phyloP scores from a whole-genome alignment of 1,284 basidiomycete species.

The Vanrija sp. region DNA sequence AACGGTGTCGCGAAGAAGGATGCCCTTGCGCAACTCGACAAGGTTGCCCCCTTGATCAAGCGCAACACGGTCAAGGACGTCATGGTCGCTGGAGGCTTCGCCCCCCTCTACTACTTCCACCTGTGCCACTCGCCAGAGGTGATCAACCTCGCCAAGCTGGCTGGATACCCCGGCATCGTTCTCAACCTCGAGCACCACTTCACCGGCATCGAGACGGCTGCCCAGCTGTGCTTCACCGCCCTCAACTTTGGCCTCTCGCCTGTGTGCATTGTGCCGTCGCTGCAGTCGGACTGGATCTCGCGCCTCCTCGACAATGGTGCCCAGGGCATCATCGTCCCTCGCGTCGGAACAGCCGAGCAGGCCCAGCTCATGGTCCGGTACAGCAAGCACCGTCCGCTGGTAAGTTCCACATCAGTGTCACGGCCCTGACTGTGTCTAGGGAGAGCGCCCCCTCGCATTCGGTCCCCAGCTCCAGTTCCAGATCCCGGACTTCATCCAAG shows the following conservation, averaged over 20 bases:
- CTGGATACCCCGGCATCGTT: slow-evolving; percentile 22
- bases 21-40: no score
- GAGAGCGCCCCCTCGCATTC: not conserved
- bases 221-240: slow-evolving; percentile 13
- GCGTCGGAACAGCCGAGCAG: slow-evolving; percentile 24
- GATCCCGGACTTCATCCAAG: slow-evolving; percentile 4
- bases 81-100: no score
- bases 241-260: slow-evolving; percentile 28
- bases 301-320: slow-evolving; percentile 25
- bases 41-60: no score
- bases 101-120: no score
- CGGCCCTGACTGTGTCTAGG: not conserved
- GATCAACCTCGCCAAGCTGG: slow-evolving; percentile 21
- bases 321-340: slow-evolving; percentile 27
- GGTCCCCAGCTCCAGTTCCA: slow-evolving; percentile 13
- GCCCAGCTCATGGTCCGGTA: slow-evolving; percentile 21
- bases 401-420: not conserved
- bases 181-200: slow-evolving; percentile 29
- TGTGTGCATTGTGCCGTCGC: slow-evolving; percentile 23
- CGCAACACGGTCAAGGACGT: no score
- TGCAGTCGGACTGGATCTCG: slow-evolving; percentile 29
- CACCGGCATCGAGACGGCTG: slow-evolving; percentile 23
- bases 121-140: slow-evolving; percentile 18
- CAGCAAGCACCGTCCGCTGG: slow-evolving; percentile 23
- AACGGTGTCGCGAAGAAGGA: no score